Base-by-base conservation (phyloP, 768 basidiomycete genomes). In the Boletus edulis region DNA sequence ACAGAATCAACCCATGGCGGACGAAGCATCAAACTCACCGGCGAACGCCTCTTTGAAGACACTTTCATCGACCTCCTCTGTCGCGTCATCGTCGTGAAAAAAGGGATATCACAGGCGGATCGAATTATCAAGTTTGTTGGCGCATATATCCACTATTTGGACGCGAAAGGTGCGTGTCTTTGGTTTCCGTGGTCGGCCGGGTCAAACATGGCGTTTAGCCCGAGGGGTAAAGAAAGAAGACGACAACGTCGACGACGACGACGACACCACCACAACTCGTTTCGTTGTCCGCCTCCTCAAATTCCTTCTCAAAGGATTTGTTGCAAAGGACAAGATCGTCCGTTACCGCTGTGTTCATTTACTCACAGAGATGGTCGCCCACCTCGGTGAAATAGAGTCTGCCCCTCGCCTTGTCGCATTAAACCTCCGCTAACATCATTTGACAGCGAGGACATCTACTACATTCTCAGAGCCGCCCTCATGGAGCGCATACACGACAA, bases 301-400 rank as follows among this genome's bases (percentile, higher is more conserved):
- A 46, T 91, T 85, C 64, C 78, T 96, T 29, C 73, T 94, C 55
- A 79, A 79, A 54, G 94, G 93, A 4, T 92, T 93, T 69, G 62
- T 75, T 17, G 86, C 93, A 4, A 96, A 94, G 68, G 92, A 96
- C 73, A 98, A 95, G 73, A 78, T 77, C 41, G 85, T 91, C 38
- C 82, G 95, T 6, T 96, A 85, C 66, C 84, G 95, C 18, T 85
- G 85, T 32, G 76, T 91, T 3, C 86, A 89, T 50, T 73, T 85
- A n/a, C 79, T 91, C 14, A 83, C 88, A 0, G 86, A 89, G 62
- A 86, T 94, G 79, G 82, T 96, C 13, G 80, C 83, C 1, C 81
- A 86, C 52, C 75, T 97, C 0, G 91, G 91, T 8, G 88, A 87
- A 72, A 80, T 98, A 53, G 92, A 95, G 94, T 97, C 65, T 51